Base-by-base conservation (phyloP, 2,329 filamentous ascomycete species). In the Plectosphaerella cucumerina region DNA sequence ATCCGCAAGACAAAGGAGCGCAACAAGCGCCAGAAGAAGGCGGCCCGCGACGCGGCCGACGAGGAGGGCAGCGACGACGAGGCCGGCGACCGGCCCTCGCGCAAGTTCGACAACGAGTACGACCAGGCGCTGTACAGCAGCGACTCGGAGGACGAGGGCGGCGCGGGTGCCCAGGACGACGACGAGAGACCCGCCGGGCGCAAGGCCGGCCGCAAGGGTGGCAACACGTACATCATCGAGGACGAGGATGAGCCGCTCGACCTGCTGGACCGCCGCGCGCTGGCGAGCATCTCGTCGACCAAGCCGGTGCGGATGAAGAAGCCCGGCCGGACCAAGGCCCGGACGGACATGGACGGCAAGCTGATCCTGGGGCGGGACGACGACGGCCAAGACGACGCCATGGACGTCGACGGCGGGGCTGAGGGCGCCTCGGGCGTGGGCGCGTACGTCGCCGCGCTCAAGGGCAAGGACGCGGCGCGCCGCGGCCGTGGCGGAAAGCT, bases 1-100 rank as follows among this genome's bases (percentile, higher is more conserved):
- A 97, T 99, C 64, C 88, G 93, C 61, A 99, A 99, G 76, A 91
- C 89, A 34, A 89, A 91, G 67, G 93, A 97, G 69, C 83, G 93
- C 56, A 85, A 82, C 62, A 97, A 96, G 82, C 85, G 87, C 70
- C 92, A 91, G 78, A 96, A 91, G 78, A 87, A 87, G 20, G 82
- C 79, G 2, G 74, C 77, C 42, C 79, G 81, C 59, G 79, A 74
- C 44, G 82, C 77, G 23, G 78, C 74, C 8, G 79, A 74, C 10
- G 81, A 73, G 1, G 86, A 79, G 8, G 83, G 78, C 6, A 80
- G 76, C 6, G 77, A 81, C 3, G 78, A 76, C 0, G 78, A 76
- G 11, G 73, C 71, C n/a, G 61, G 62, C 48, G 60, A 61, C 52
- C 72, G 72, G 59, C 68, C 72, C 50, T 78, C 80, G 65, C 73